Base-by-base conservation (phyloP, 768 basidiomycete species). In the Lentinula raphanica region DNA sequence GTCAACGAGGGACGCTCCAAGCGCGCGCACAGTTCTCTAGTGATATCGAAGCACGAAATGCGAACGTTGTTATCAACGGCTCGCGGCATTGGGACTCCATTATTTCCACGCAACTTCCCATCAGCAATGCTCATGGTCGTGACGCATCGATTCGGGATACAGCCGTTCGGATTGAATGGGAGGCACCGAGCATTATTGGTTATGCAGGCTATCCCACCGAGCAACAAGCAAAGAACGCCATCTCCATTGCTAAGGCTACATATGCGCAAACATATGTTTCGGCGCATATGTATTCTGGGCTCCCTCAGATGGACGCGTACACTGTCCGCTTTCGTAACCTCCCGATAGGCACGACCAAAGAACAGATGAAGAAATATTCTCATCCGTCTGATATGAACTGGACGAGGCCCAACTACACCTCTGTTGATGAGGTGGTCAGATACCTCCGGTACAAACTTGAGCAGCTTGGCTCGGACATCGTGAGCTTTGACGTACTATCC, bases 191-290 rank as follows among this genome's bases (percentile, higher is more conserved):
- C 19, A 76, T 76, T 40, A 72, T 73, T 1, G 87, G 79, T 0
- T 92, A 82, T 59, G 82, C 80, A 13, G 90, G 91, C 1, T 92
- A 87, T 62, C 65, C 71, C 0, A 78, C 74, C 0, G 62, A 72
- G 53, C 70, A 72, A 42, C 72, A 75, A 8, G 89, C 90, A 0
- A 68, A 77, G 23, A 64, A 68, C 21, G 88, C 80, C 1, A 77
- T 90, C 5, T 68, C 70, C 0, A 72, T 82, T 0, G 70, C 74
- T 15, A 70, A 68, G 0, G 65, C 62, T 1, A 70, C 72, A 0
- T 66, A 79, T 27, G 68, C 74, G 0, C 77, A 76, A 21, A 71
- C 70, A 40, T 67, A 72, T 54, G 64, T 88, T 2, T 69, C 71
- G 6, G 88, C 83, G 0, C 65, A 61, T 1, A 60, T 84, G 7